Base-by-base conservation (phyloP, 208 protist species). In the Phytomonas francai region DNA sequence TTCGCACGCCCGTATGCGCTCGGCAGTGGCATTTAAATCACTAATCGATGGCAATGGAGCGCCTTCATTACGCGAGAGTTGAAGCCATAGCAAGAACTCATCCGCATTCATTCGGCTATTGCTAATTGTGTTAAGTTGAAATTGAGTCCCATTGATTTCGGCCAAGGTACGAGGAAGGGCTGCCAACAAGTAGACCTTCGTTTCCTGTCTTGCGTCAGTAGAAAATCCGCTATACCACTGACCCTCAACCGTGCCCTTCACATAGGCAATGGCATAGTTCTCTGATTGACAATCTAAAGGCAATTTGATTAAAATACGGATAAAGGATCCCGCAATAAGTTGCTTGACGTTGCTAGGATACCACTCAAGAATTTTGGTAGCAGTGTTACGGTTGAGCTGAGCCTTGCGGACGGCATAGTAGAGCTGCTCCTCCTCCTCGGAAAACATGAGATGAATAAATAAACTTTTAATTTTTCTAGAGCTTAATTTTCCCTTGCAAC, bases 71-170 rank as follows among this genome's bases (percentile, higher is more conserved):
- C 77, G 79, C 67, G 82, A 81, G 63, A 80, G 54, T 39, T 66
- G 45, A 54, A 92, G 56, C 89, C 89, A 95, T 16, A 67, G 68
- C 2, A 65, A 29, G 65, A 95, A 95, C 73, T 95, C 89, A 19
- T 32, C 33, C 67, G 84, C 83, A 16, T 67, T 70, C 82, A 95
- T 89, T 22, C 62, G 59, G 71, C 84, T 88, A 71, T 95, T 95
- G 74, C 86, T 92, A 56, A 95, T 76, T 61, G 79, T 91, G 78
- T 90, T 92, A 58, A 95, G 77, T 68, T 92, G 83, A 67, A 84
- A 95, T 59, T 87, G 80, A 7, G 73, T 71, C 7, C 85, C 86
- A 64, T 95, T 95, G 61, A 88, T 81, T 8, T 39, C 70, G 4
- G 80, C 75, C 16, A 92, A 76, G 28, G 65, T 22, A 22, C 63